phyloP scores from a whole-genome alignment of 2,329 filamentous ascomycete genomes.

The Conoideocrella luteorostrata region DNA sequence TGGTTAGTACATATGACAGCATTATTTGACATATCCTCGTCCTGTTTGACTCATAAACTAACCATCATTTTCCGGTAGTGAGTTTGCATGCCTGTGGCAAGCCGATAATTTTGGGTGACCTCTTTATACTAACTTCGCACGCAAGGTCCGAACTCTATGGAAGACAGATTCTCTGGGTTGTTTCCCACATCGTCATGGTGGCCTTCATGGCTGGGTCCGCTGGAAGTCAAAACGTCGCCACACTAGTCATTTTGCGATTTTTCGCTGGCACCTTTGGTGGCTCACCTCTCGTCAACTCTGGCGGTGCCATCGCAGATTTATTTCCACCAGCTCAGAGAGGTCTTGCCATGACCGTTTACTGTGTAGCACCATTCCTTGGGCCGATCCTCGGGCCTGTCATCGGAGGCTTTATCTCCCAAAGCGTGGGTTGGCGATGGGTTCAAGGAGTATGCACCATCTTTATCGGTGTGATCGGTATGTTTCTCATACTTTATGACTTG shows the following conservation, averaged over 20 bases:
- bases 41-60: too few relatives aligned
- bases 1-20: constrained; percentile 22
- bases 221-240: constrained; percentile 44
- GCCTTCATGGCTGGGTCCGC: constrained; percentile 51
- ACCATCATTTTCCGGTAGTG: too few relatives aligned
- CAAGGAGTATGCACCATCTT: constrained; percentile 51
- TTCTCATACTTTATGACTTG: too few relatives aligned
- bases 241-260: constrained; percentile 55
- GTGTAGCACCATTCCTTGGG: constrained; percentile 52
- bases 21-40: too few relatives aligned
- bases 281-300: constrained; percentile 49
- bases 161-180: constrained; percentile 45
- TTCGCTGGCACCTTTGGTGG: constrained; percentile 51
- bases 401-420: constrained; percentile 50
- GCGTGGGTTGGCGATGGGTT: constrained; percentile 53
- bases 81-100: too few relatives aligned
- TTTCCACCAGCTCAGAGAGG: constrained; percentile 44
- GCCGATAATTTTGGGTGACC: too few relatives aligned
- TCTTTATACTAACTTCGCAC: too few relatives aligned
- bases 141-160: constrained; percentile 50
- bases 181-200: constrained; percentile 41
- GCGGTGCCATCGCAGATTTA: constrained; percentile 52
- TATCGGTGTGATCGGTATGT: constrained; percentile 29
- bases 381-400: constrained; percentile 49
- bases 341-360: constrained; percentile 47